A percentile compares a stretch with the other conserved stretches of the same genome.
Conservation (phyloP, 2,329 filamentous ascomycete species). For the Talaromyces sp. region DNA sequence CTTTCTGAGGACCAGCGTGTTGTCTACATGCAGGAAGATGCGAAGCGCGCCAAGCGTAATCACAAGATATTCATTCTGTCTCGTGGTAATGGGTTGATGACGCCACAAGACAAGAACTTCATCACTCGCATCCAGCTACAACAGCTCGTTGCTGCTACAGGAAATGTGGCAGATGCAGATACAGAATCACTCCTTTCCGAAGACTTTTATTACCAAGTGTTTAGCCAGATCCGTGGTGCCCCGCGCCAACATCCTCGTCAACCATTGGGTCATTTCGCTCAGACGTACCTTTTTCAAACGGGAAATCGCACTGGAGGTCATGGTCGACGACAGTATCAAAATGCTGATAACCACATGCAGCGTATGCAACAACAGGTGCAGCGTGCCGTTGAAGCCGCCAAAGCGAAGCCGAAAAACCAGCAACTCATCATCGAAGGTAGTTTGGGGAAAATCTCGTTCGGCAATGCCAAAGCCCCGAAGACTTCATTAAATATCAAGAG, state of each 20-base stretch:
- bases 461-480: constrained; percentile 96
- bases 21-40: constrained; percentile 82
- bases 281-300: constrained; percentile 95
- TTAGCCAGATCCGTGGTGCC: constrained; percentile 86
- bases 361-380: constrained; percentile 99
- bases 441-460: constrained; percentile 96
- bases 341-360: constrained; percentile 94
- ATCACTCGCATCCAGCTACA: constrained; percentile 97
- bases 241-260: constrained; percentile 89
- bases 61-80: constrained; percentile 95
- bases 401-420: constrained; percentile 96
- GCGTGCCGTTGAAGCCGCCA: constrained; percentile 92
- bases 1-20: constrained; percentile 81
- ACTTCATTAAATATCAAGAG: constrained; percentile 94
- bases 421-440: constrained; percentile 95
- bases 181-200: constrained; percentile 79
- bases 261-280: constrained; percentile 91
- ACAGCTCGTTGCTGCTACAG: constrained; percentile 88
- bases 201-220: constrained; percentile 98
- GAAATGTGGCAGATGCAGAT: constrained; percentile 75
- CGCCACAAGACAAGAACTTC: constrained; percentile 98
- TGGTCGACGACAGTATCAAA: constrained; percentile 64
- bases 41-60: constrained; percentile 91
- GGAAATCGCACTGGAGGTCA: constrained; percentile 72
- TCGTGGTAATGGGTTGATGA: constrained; percentile 96